Evolutionary conservation across 371 early-diverging fungal genomes (phyloP).

Genomic region (Mortierella sp.): DNA sequence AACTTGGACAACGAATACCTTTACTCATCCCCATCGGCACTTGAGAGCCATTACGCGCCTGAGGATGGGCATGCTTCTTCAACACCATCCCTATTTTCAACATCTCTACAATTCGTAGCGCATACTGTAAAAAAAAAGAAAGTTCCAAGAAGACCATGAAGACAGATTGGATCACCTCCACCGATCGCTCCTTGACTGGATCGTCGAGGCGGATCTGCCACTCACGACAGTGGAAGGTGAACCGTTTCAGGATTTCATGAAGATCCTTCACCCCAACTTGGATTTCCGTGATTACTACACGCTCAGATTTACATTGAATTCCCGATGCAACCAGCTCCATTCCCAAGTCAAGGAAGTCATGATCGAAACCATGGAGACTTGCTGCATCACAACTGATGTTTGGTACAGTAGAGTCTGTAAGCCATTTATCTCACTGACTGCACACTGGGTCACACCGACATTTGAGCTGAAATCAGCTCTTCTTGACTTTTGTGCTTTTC

Average conservation of each 20-base stretch:
- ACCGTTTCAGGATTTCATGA: not conserved
- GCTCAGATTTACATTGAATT: not conserved
- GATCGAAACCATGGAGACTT: not conserved
- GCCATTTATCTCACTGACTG: not conserved
- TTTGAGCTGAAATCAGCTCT: not conserved
- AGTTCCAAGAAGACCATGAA: too few species aligned
- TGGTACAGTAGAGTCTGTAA: not conserved
- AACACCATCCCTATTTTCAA: too few species aligned
- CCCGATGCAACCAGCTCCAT: not conserved
- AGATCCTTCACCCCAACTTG: not conserved
- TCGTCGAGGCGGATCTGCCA: not conserved
- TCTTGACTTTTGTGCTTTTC: not conserved
- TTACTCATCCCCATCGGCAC: too few species aligned
- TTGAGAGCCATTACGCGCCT: too few species aligned
- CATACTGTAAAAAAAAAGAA: too few species aligned
- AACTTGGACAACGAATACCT: too few species aligned
- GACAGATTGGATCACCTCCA: not conserved
- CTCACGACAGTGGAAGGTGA: not conserved
- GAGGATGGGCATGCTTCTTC: too few species aligned
- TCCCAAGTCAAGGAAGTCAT: not conserved
- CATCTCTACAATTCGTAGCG: too few species aligned
- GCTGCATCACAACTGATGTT: not conserved
- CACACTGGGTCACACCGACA: not conserved
- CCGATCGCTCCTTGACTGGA: not conserved
- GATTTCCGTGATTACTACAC: too few species aligned